phyloP scores from a whole-genome alignment of 2,329 filamentous ascomycete genomes.

The Cryphonectria radicalis region DNA sequence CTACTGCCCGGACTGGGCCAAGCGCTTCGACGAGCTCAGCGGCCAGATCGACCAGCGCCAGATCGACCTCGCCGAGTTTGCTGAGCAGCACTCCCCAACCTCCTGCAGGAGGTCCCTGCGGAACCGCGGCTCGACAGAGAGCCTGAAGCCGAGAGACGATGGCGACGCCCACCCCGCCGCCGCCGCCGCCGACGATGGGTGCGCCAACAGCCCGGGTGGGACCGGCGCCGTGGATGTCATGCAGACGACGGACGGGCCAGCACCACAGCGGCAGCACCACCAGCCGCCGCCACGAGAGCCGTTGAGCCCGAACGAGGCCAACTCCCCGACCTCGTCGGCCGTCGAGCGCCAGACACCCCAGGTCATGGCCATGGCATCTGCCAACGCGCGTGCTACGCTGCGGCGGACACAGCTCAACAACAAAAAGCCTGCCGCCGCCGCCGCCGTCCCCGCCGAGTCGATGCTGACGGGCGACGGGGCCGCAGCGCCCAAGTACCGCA shows the following conservation, averaged over 20 bases:
- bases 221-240: not conserved
- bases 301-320: slow-evolving; percentile 33
- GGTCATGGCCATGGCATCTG: slow-evolving; percentile 50
- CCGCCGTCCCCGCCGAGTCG: slow-evolving; percentile 44
- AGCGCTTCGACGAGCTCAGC: slow-evolving; percentile 62
- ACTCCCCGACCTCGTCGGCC: slow-evolving; percentile 42
- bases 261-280: not conserved
- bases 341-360: slow-evolving; percentile 48
- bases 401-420: slow-evolving; percentile 54
- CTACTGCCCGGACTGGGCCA: slow-evolving; percentile 64
- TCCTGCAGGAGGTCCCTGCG: slow-evolving; percentile 34
- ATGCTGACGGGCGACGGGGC: slow-evolving; percentile 54
- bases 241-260: slow-evolving; percentile 13
- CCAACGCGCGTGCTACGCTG: slow-evolving; percentile 51
- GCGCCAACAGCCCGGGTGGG: not conserved
- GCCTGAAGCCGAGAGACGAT: slow-evolving; percentile 34
- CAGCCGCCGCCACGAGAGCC: slow-evolving; percentile 22
- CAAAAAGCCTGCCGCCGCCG: slow-evolving; percentile 17
- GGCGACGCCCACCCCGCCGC: slow-evolving; percentile 24
- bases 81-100: slow-evolving; percentile 34
- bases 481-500: slow-evolving; percentile 61
- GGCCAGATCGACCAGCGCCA: slow-evolving; percentile 65
- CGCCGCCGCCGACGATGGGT: not conserved
- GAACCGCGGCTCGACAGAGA: slow-evolving; percentile 36
- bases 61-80: slow-evolving; percentile 55